These are phyloP conservation scores for Ilyonectria sp. DNA, from an alignment of 2,329 filamentous ascomycete species.

Conservation along the genomic window DNA sequence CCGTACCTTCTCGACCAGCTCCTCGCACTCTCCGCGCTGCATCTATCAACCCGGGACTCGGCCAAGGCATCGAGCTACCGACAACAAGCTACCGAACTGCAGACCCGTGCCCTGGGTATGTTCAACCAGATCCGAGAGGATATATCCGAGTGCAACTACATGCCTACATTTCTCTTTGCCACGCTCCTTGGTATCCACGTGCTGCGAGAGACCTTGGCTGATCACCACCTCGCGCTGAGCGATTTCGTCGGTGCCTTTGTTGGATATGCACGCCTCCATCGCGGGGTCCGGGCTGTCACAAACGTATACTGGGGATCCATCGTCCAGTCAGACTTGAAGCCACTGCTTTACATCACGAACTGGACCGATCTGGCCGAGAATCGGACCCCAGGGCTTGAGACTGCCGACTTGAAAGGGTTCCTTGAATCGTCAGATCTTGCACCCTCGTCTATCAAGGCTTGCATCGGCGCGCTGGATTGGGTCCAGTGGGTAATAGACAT, in stretches of 20 bases:
- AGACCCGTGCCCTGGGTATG: slow-evolving; percentile 52
- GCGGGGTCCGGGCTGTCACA: slow-evolving; percentile 53
- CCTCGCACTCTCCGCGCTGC: slow-evolving; percentile 56
- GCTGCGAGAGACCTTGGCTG: slow-evolving; percentile 57
- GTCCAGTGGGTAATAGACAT: slow-evolving; percentile 20
- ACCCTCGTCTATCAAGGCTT: slow-evolving; percentile 18
- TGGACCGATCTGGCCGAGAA: neutral
- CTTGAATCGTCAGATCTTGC: neutral
- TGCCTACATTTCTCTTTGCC: slow-evolving; percentile 55
- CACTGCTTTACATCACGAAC: slow-evolving; percentile 2
- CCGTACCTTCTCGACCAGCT: slow-evolving; percentile 41
- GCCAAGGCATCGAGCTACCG: slow-evolving; percentile 40
- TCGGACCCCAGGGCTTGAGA: neutral
- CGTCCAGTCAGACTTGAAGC: slow-evolving; percentile 6
- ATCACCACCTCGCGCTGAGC: slow-evolving; percentile 50
- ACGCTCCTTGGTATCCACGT: slow-evolving; percentile 57
- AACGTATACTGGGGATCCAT: slow-evolving; percentile 43
- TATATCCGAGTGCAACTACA: slow-evolving; percentile 43
- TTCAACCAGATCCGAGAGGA: slow-evolving; percentile 45
- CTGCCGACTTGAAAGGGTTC: neutral
- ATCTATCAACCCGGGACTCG: slow-evolving; percentile 40
- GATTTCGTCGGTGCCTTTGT: slow-evolving; percentile 50
- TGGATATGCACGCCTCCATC: slow-evolving; percentile 52
- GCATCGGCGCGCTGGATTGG: slow-evolving; percentile 28
- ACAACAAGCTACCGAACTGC: slow-evolving; percentile 53